Base-by-base conservation (phyloP, 768 basidiomycete species). In the Mycena leptocephala region DNA sequence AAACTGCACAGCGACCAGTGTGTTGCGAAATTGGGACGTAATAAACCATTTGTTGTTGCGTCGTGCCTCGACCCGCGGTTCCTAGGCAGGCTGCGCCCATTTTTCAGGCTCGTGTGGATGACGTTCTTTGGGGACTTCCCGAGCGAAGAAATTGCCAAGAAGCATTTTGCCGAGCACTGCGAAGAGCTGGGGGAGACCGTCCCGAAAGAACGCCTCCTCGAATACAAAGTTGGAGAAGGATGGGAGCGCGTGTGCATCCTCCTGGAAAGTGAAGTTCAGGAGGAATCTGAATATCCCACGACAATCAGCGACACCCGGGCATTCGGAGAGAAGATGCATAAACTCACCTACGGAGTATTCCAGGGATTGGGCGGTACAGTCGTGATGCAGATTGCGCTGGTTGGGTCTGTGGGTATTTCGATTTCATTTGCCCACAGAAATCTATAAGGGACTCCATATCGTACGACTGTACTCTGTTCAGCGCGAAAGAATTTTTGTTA, bases 91-190 rank as follows among this genome's bases (percentile, higher is more conserved):
- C 51, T 76, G 39, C 70, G 75, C 58, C 75, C 58, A 39, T 72
- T 72, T 28, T 76, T 76, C 66, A 30, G 39, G 32, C 61, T 76
- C 1, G 75, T 76, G 11, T 76, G 75, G 75, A 41, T 76, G 48
- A 76, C 75, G 32, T 76, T 76, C 66, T 76, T 76, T 28, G 65
- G 70, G 18, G 75, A 76, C 71, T 68, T 76, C 30, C 71, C 71
- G 30, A 72, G 75, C 71, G 75, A 56, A 22, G 75, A 72, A 66
- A 72, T 76, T 18, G 59, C 71, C 18, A 72, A 67, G 65, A 67
- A 76, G 65, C 70, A 64, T 28, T 75, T 72, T 37, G 70, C 70
- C 7, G 64, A 43, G 55, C 58, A 59, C 65, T 56, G 64, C 46
- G 56, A 61, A 24, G 51, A 41, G 20, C 43, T 67, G 6, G 58